These are phyloP conservation scores for Aspergillus cristatus DNA, from an alignment of 495 filamentous ascomycete genomes.

Conservation along the genomic window DNA sequence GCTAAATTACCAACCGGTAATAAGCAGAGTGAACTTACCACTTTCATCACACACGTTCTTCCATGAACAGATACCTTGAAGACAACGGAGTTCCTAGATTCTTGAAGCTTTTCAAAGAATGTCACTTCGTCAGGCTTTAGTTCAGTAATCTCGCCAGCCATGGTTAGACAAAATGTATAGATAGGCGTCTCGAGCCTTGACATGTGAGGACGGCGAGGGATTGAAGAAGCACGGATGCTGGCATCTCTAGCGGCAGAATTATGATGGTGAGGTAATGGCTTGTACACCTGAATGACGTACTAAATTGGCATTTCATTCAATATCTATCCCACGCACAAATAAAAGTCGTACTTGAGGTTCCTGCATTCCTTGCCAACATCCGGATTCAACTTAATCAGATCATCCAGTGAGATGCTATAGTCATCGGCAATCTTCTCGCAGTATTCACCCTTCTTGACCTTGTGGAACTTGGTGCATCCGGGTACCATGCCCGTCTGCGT, in stretches of 20 bases:
- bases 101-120: slow-evolving; percentile 12
- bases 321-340: slow-evolving; percentile 1
- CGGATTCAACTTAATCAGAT: slow-evolving; percentile 1
- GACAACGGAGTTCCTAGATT: slow-evolving; percentile 6
- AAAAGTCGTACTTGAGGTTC: slow-evolving; percentile 1
- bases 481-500: slow-evolving; percentile 2
- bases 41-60: slow-evolving; percentile 16
- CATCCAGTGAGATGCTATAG: neutral
- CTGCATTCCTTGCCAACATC: neutral
- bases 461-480: neutral
- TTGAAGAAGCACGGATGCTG: too few species aligned
- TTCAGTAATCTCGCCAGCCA: slow-evolving; percentile 3
- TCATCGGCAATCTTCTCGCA: slow-evolving; percentile 1
- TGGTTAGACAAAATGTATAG: too few species aligned
- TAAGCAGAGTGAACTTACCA: slow-evolving; percentile 8
- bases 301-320: too few species aligned
- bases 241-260: too few species aligned
- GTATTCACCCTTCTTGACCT: slow-evolving; percentile 1
- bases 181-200: too few species aligned
- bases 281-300: too few species aligned
- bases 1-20: neutral
- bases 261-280: too few species aligned
- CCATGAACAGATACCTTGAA: slow-evolving; percentile 12
- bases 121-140: slow-evolving; percentile 9
- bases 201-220: too few species aligned